Evolutionary conservation across 1,284 basidiomycete species (phyloP).

Genomic region (Leucocoprinus gongylophorus): DNA sequence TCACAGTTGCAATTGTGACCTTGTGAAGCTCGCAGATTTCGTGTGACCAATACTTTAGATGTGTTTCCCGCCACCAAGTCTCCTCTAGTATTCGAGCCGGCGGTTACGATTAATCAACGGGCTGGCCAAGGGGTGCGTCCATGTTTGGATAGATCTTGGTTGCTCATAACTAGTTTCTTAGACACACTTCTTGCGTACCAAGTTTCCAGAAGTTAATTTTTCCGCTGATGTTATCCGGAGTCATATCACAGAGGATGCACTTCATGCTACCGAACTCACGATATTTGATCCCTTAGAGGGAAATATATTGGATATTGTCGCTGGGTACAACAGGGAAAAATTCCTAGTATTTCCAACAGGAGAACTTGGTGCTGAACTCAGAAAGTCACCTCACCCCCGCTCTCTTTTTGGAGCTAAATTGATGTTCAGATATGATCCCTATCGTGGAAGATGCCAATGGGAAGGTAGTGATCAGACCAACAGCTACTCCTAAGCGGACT

Average conservation of each 20-base stretch:
- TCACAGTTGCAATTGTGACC: not conserved
- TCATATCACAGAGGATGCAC: slow-evolving; percentile 42
- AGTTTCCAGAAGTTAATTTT: slow-evolving; percentile 66
- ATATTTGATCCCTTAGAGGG: slow-evolving; percentile 51
- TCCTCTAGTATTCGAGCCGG: slow-evolving; percentile 23
- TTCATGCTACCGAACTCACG: slow-evolving; percentile 26
- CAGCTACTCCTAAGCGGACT: slow-evolving; percentile 31
- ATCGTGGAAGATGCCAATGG: slow-evolving; percentile 18
- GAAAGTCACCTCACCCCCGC: slow-evolving; percentile 32
- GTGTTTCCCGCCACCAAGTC: slow-evolving; percentile 54
- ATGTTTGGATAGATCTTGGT: not conserved
- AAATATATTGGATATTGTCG: slow-evolving; percentile 40
- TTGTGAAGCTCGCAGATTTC: slow-evolving; percentile 14
- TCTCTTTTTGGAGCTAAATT: slow-evolving; percentile 11
- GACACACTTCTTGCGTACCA: slow-evolving; percentile 62
- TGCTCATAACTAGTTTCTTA: slow-evolving; percentile 22
- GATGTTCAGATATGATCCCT: slow-evolving; percentile 42
- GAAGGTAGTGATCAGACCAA: slow-evolving; percentile 35
- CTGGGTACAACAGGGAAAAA: slow-evolving; percentile 22
- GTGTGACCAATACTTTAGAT: slow-evolving; percentile 26
- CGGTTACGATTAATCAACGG: slow-evolving; percentile 34
- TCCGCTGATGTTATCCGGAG: slow-evolving; percentile 53
- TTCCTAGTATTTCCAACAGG: slow-evolving; percentile 56
- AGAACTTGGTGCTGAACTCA: slow-evolving; percentile 48
- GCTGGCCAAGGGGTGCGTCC: slow-evolving; percentile 56